These are phyloP conservation scores for Ceratobasidium sp. DNA, from an alignment of 1,284 basidiomycete genomes.

Conservation along the genomic window DNA sequence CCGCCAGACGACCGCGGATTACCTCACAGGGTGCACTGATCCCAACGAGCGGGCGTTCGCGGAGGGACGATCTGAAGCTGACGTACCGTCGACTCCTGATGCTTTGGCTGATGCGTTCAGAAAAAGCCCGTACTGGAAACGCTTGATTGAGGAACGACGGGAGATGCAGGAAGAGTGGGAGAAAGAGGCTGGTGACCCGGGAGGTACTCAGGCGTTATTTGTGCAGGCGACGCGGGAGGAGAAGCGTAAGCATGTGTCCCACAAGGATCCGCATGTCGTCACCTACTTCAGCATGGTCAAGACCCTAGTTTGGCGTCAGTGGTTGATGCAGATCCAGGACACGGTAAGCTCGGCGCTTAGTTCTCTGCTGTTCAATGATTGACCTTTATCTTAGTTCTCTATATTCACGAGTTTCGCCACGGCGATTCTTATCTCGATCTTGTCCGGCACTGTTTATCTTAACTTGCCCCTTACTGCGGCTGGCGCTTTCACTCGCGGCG, in stretches of 20 bases:
- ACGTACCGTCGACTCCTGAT: slow-evolving; percentile 81
- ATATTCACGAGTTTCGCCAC: slow-evolving; percentile 57
- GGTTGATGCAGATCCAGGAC: slow-evolving; percentile 68
- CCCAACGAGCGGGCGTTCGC: slow-evolving; percentile 72
- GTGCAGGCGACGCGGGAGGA: slow-evolving; percentile 79
- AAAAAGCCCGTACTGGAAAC: slow-evolving; percentile 65
- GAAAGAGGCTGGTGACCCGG: slow-evolving; percentile 68
- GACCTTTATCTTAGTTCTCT: slow-evolving; percentile 63
- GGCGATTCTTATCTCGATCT: slow-evolving; percentile 71
- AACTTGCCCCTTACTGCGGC: slow-evolving; percentile 78
- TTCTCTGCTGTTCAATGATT: slow-evolving; percentile 51
- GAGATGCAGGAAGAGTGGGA: slow-evolving; percentile 69
- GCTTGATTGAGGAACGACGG: slow-evolving; percentile 57
- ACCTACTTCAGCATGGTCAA: slow-evolving; percentile 81
- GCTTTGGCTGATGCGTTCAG: slow-evolving; percentile 78
- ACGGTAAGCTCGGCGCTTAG: slow-evolving; percentile 17
- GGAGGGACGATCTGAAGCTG: slow-evolving; percentile 70
- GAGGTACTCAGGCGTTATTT: slow-evolving; percentile 78
- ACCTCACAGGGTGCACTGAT: slow-evolving; percentile 61
- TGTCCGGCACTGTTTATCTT: slow-evolving; percentile 76
- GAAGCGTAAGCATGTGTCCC: slow-evolving; percentile 86
- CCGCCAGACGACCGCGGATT: slow-evolving; percentile 65
- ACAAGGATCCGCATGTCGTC: slow-evolving; percentile 89
- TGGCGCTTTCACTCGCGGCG: slow-evolving; percentile 89
- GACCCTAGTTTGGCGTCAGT: slow-evolving; percentile 80